Base-by-base conservation (phyloP, 2,329 filamentous ascomycete species). In the Penicillium capsulatum region DNA sequence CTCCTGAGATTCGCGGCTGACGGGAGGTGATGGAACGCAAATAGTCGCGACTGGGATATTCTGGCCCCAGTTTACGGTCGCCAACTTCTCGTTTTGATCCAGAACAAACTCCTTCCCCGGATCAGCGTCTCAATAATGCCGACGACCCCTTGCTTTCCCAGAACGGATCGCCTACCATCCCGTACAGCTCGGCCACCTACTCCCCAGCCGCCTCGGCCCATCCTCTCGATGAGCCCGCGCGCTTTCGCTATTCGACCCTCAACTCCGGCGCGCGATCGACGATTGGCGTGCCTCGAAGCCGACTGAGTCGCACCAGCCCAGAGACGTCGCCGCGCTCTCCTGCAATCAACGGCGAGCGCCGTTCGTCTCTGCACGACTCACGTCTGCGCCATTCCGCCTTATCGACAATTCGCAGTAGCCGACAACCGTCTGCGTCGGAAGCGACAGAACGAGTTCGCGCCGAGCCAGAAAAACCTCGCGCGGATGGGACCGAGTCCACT, bases 401-500 rank as follows among this genome's bases (percentile, higher is more conserved):
- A 24, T 64, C 59, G 19, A 60, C 55, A 3, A 59, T 61, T 34
- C 60, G 66, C 38, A 63, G 54, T 33, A 66, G 55, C 36, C 63
- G 61, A 32, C 60, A 63, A 20, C 49, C 53, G 31, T 65, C 58
- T n/a, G 50, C 40, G 33, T 66, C 58, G 24, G 66, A 64, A 40
- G 54, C 48, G 33, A 60, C 58, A 6, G 64, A 65, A 40, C 60
- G 56, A 38, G 55, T 48, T 34, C 63, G 47, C 43, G 50, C 51
- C 38, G 64, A 61, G 8, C 36, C 44, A n/a, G 64, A 67, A 16
- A 63, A 59, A 36, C 36, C 64, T 19, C 58, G 61, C 36, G 54
- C 59, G 14, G 82, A 90, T 55, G 83, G 83, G 7, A 89, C 88
- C 0, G 88, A 92, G 55, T 97, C 92, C 0, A 91, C 85, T 0